Evolutionary conservation across 805 yeast genomes (phyloP), one percentile per base, ranked within the genome.

Genomic region (Myxozyma melibiosi): DNA sequence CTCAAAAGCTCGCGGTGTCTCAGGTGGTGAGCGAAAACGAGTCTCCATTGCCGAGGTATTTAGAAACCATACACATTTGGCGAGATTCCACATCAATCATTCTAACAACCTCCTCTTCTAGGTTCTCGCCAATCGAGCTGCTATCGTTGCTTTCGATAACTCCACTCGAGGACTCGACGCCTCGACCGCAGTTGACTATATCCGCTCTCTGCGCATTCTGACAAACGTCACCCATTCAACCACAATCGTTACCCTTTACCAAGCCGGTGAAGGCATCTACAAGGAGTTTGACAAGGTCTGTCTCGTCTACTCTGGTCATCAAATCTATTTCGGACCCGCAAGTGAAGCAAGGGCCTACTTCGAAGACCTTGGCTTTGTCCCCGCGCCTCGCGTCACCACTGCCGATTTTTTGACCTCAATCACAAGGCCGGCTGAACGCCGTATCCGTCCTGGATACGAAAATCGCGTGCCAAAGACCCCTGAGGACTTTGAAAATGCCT

Each of bases 21-120:
- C 87, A 34, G 88, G 88, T 67, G 88, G 88, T 72, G 86, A 84
- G 73, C 74, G 88, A 65, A 84, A 84, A 72, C 81, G 88, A 74
- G 87, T 84, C 24, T 82, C 87, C 3, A 79, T 84, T 64, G 88
- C 85, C 2, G 88, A 84, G 70, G 86, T 49, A 40, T 33, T 20
- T 81, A 1, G 38, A 40, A n/a, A 42, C 48, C 11, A 18, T 34
- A 13, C 4, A 14, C 18, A 33, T 31, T 16, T 20, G 13, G n/a
- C n/a, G 14, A 16, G 2, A 27, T 7, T 14, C 8, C 8, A 3
- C 3, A 20, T 5, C 27, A 33, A 7, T 20, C 30, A 30, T 28
- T 20, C n/a, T n/a, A n/a, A n/a, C n/a, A n/a, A 38, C 24, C 35
- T 45, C 14, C 13, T 24, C 9, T 18, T 43, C 37, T 18, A 45